Percentiles rank a stretch among this genome's conserved stretches.
Conservation (phyloP, 2,329 filamentous ascomycete species). For the Plectosphaerella sp. region DNA sequence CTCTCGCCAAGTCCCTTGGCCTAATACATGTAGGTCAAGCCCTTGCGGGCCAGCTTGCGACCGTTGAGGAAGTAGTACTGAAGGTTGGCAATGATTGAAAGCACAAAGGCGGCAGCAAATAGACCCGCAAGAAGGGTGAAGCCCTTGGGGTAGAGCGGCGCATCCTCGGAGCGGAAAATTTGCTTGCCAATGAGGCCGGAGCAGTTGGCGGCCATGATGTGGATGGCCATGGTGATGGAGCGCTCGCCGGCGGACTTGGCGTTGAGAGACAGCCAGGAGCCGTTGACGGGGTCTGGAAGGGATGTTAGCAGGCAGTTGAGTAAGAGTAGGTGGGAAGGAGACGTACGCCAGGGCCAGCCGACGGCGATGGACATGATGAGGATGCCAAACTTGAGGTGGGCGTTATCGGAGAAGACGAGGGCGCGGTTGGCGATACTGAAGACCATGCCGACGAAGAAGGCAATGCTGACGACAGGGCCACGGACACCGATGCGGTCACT, state of each 20-base stretch:
- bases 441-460: slow-evolving; percentile 9
- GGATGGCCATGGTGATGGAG: slow-evolving; percentile 25
- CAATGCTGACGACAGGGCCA: slow-evolving; percentile 13
- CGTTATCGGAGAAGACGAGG: slow-evolving; percentile 18
- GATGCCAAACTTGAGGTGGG: slow-evolving; percentile 19
- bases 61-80: slow-evolving; percentile 10
- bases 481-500: slow-evolving; percentile 13
- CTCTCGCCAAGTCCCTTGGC: not conserved
- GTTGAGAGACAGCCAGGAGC: slow-evolving; percentile 25
- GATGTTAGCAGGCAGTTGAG: not conserved
- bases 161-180: slow-evolving; percentile 23
- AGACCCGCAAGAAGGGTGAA: slow-evolving; percentile 20
- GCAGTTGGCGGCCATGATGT: slow-evolving; percentile 26
- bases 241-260: slow-evolving; percentile 20
- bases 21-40: not conserved
- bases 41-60: not conserved
- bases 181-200: slow-evolving; percentile 23
- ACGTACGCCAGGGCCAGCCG: slow-evolving; percentile 21
- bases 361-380: slow-evolving; percentile 18
- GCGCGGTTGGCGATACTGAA: slow-evolving; percentile 20
- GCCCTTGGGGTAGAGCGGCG: slow-evolving; percentile 20
- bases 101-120: slow-evolving; percentile 1
- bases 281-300: slow-evolving; percentile 17
- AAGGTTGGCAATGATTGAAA: slow-evolving; percentile 9
- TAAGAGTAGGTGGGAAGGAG: slow-evolving; percentile 2